A percentile compares a stretch with the other conserved stretches of the same genome.
phyloP scores from a whole-genome alignment of 1,284 basidiomycete genomes.

The Fistulinella staudtii region DNA sequence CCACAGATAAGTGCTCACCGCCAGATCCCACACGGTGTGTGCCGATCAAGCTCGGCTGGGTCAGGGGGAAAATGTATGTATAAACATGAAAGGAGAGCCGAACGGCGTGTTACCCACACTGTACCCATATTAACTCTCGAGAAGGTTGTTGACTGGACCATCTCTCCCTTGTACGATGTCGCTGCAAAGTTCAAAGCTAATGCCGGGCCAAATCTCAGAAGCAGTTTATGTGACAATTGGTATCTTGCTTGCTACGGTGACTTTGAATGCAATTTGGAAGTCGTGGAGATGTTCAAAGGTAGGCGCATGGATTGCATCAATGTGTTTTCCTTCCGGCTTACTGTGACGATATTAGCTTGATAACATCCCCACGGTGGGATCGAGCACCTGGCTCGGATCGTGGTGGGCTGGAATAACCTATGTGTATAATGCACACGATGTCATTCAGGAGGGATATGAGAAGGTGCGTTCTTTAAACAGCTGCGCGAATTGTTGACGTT shows the following conservation, averaged over 20 bases:
- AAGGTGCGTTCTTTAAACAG: conserved; percentile 9
- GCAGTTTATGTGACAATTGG: not conserved
- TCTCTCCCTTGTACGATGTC: not conserved
- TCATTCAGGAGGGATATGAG: conserved; percentile 24
- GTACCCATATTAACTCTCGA: not conserved
- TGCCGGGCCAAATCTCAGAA: not conserved
- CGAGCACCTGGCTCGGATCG: conserved; percentile 17
- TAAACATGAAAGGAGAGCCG: not conserved
- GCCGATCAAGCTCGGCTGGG: not conserved
- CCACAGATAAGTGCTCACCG: not conserved
- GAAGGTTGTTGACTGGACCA: not conserved
- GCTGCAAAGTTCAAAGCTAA: not conserved
- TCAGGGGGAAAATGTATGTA: not conserved
- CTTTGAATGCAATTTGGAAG: not conserved
- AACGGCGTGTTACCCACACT: not conserved
- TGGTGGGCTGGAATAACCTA: conserved; percentile 14
- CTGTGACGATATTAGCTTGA: conserved; percentile 8
- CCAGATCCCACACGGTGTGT: not conserved
- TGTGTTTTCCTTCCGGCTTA: not conserved
- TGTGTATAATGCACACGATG: conserved; percentile 3
- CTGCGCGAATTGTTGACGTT: not conserved
- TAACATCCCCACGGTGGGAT: conserved; percentile 23
- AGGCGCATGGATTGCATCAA: not conserved
- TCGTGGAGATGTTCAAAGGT: not conserved
- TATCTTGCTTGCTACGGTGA: not conserved